Conservation (phyloP, 1,284 basidiomycete species). For the Ganoderma sinense region DNA sequence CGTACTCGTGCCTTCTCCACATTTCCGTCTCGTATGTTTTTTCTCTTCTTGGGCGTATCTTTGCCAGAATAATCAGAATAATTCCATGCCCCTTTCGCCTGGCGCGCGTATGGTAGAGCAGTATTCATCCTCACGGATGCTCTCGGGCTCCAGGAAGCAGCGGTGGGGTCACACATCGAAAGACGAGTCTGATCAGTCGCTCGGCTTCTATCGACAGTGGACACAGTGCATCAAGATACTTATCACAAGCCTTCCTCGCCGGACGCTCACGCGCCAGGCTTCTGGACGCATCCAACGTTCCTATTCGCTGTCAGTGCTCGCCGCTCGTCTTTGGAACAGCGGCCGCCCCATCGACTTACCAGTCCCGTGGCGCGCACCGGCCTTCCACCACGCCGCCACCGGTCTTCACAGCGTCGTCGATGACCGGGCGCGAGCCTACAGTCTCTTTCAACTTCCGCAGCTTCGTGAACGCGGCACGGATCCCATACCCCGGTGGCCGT, state of each 20-base stretch:
- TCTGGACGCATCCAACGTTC: not conserved
- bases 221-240: not conserved
- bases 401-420: constrained; percentile 1
- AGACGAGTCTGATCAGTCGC: not conserved
- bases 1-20: not conserved
- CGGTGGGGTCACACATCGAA: not conserved
- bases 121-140: not conserved
- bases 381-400: not conserved
- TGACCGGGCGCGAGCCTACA: not conserved
- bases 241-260: not conserved
- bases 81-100: not conserved
- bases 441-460: constrained; percentile 1
- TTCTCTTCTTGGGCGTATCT: not conserved
- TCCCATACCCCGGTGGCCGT: not conserved
- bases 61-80: constrained; percentile 1
- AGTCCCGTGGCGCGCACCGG: not conserved
- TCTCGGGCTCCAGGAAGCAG: not conserved
- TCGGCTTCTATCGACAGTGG: not conserved
- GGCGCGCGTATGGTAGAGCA: not conserved
- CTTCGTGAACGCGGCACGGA: not conserved
- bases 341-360: not conserved
- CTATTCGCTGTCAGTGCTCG: not conserved
- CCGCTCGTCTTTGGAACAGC: not conserved
- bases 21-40: not conserved
- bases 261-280: not conserved